Percentiles rank a stretch among this genome's conserved stretches.
Evolutionary conservation across 768 basidiomycete genomes (phyloP).

Genomic region (Xerocomellus intermedius): DNA sequence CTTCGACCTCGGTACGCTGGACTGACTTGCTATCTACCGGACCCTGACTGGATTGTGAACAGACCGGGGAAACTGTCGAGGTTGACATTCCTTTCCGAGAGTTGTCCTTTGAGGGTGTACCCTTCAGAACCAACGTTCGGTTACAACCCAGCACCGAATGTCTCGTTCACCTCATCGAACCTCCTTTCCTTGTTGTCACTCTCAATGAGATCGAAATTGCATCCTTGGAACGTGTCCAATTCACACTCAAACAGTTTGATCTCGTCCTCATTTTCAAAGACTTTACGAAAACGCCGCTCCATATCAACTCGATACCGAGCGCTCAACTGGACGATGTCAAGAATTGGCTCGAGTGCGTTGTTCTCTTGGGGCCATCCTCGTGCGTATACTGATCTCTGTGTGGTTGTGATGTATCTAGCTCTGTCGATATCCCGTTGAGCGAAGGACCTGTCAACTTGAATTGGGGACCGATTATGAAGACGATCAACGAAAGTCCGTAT

Average conservation of each 20-base stretch:
- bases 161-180: slow-evolving; percentile 91
- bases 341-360: slow-evolving; percentile 94
- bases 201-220: slow-evolving; percentile 94
- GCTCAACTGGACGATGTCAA: slow-evolving; percentile 94
- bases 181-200: slow-evolving; percentile 94
- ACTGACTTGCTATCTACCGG: not conserved
- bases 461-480: slow-evolving; percentile 99
- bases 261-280: slow-evolving; percentile 97
- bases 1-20: slow-evolving; percentile 63
- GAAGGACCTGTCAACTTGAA: slow-evolving; percentile 97
- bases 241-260: slow-evolving; percentile 95
- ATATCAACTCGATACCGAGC: slow-evolving; percentile 95
- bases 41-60: slow-evolving; percentile 15
- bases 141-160: slow-evolving; percentile 97
- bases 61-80: slow-evolving; percentile 83
- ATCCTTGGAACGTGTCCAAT: slow-evolving; percentile 95
- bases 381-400: slow-evolving; percentile 5
- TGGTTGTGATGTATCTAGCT: slow-evolving; percentile 46
- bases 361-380: not conserved
- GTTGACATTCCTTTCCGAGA: slow-evolving; percentile 97
- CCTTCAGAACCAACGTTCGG: slow-evolving; percentile 91
- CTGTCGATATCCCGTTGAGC: slow-evolving; percentile 93
- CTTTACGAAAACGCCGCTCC: slow-evolving; percentile 87
- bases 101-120: slow-evolving; percentile 95
- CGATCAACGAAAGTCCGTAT: slow-evolving; percentile 91